Base-by-base conservation (phyloP, 1,139 yeast genomes). In the Diutina catenulata region DNA sequence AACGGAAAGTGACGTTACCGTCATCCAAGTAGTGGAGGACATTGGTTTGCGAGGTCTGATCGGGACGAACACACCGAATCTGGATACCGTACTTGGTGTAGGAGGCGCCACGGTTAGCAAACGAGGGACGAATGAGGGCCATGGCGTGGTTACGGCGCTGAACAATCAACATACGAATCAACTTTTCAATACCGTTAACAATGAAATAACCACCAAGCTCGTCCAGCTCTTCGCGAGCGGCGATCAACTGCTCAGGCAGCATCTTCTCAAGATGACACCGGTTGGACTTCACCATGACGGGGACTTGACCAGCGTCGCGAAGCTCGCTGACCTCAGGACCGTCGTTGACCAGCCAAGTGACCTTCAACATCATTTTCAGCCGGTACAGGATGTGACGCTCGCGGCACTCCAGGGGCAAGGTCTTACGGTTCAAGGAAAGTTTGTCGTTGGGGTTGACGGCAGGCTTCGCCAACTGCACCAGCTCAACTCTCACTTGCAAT, bases 141-240 rank as follows among this genome's bases (percentile, higher is more conserved):
- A 91, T 86, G 16, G 97, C 94, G 56, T 87, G 97, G 59, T 93
- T 91, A 60, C 98, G 74, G 60, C 97, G 80, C 63, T 91, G 98
- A 16, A 91, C 96, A 66, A 91, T 87, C 59, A 93, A 75, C 97
- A 91, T 86, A 64, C 98, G 84, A 51, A 91, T 77, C 51, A 91
- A 69, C 61, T 91, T 93, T 59, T 91, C 99, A 49, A 88, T 87
- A 67, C 98, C 99, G 56, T 91, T 91, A 42, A 91, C 91, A 48
- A 91, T 75, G 57, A 93, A 91, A 59, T 91, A 91, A 26, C 98
- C 99, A 45, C 99, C 98, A 44, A 87, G 64, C 57, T 91, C 99
- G 56, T 93, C 98, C 33, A 87, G 73, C 59, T 93, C 98, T 61
- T 91, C 99, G 55, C 80, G 80, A 42, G 67, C 70, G 19, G 70